Evolutionary conservation across 1,284 basidiomycete genomes (phyloP), one percentile per base, ranked within the genome.

Genomic region (Pisolithus thermaeus): DNA sequence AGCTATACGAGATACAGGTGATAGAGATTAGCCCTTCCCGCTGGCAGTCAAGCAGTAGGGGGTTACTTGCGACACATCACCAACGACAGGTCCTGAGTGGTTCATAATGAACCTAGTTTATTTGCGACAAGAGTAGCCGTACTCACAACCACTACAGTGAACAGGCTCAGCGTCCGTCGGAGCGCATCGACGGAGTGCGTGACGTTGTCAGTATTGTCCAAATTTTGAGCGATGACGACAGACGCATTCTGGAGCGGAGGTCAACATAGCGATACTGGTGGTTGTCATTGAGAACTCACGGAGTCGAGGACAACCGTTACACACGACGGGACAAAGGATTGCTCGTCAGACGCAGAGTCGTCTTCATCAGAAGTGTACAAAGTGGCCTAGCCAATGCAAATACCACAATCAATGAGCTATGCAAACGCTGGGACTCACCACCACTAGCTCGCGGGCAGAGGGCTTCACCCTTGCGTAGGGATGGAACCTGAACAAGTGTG

Each of bases 381-480:
- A 20, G 18, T 20, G 18, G 18, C 18, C 18, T 20, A 20, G 18
- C 18, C 25, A 23, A 3, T 25, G 16, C 16, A 3, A 12, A 9
- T 1, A 25, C 28, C 28, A 3, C 23, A 14, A 4, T 11, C 7
- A 23, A 7, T 9, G 18, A 27, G 12, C 4, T 12, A 42, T 42
- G 14, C 16, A 25, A 32, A 45, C 7, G 16, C 25, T 6, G 22
- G 8, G 23, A 51, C 40, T 9, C 20, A 49, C 50, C 32, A 41
- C 14, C 3, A 20, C 20, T 23, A 23, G 28, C 39, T 42, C 50
- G 6, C 25, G 39, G 11, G n/a, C 35, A 30, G 45, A 47, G 4
- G 39, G 30, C 32, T 37, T 47, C 23, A 47, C 32, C 28, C 40
- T 46, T 8, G 46, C 39, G 27, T 52, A 47, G 16, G 50, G 50